These are phyloP conservation scores for Plantago major DNA, from an alignment of 257 asterid genomes.

Conservation along the genomic window DNA sequence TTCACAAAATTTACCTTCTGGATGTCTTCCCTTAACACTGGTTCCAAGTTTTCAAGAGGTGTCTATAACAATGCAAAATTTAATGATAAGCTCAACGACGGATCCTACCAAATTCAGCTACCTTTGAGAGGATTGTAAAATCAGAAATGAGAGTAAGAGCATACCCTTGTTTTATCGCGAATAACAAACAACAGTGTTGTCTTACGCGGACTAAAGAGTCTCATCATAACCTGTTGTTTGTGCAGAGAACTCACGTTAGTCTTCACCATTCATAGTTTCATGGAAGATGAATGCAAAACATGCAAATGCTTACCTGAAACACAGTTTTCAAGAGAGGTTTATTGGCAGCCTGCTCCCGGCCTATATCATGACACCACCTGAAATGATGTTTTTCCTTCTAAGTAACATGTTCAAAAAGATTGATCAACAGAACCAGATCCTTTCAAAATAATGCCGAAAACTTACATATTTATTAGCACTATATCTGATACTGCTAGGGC, in stretches of 20 bases:
- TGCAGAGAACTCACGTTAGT: conserved; percentile 21
- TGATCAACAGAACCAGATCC: background rate
- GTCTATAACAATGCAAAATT: conserved; percentile 48
- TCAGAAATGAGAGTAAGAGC: conserved; percentile 22
- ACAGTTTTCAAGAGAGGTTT: conserved; percentile 96
- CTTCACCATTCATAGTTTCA: background rate
- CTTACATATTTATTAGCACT: conserved; percentile 97
- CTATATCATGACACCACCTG: conserved; percentile 99
- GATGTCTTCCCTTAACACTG: conserved; percentile 90
- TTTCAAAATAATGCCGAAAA: conserved; percentile 15
- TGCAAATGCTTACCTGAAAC: conserved; percentile 57
- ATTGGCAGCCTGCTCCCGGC: conserved; percentile 98
- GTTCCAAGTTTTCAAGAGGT: conserved; percentile 95
- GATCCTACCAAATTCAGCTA: background rate
- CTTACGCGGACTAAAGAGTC: conserved; percentile 92
- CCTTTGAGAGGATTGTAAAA: conserved; percentile 3
- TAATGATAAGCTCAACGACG: conserved; percentile 12
- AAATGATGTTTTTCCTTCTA: background rate
- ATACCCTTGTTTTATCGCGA: conserved; percentile 96
- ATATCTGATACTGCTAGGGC: conserved; percentile 99
- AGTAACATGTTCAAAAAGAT: background rate
- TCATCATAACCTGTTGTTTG: conserved; percentile 85
- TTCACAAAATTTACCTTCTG: conserved; percentile 60
- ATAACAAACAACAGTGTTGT: conserved; percentile 93
- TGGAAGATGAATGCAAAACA: background rate